These are phyloP conservation scores for Radiomyces spectabilis DNA, from an alignment of 192 early-diverging fungal species.

Conservation along the genomic window DNA sequence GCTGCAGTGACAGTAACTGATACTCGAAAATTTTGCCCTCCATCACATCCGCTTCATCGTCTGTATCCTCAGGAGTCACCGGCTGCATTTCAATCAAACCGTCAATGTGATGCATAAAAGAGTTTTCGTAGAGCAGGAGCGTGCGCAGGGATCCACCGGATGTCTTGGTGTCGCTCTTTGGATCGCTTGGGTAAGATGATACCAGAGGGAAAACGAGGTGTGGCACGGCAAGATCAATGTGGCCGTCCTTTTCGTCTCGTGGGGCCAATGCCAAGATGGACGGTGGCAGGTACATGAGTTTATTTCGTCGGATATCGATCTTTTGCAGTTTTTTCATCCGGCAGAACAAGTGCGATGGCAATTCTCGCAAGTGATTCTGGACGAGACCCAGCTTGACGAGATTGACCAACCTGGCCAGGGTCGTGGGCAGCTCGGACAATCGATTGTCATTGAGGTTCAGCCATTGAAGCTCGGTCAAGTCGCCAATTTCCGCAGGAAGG, in stretches of 20 bases:
- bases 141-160: conserved; percentile 10
- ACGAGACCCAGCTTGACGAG: conserved; percentile 41
- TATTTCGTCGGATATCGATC: conserved; percentile 35
- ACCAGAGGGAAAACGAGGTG: not conserved
- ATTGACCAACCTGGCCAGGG: conserved; percentile 27
- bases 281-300: conserved; percentile 30
- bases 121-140: conserved; percentile 1
- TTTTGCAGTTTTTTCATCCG: conserved; percentile 27
- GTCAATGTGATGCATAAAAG: conserved; percentile 1
- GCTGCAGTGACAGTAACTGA: no score
- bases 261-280: conserved; percentile 9
- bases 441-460: conserved; percentile 43
- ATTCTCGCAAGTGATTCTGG: conserved; percentile 28
- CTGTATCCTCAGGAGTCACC: not conserved
- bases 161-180: not conserved
- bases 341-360: conserved; percentile 25
- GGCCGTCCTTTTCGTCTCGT: not conserved
- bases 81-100: not conserved
- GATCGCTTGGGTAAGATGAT: not conserved
- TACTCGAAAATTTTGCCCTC: not conserved
- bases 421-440: conserved; percentile 19
- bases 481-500: conserved; percentile 29
- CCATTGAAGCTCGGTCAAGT: conserved; percentile 30
- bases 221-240: conserved; percentile 3
- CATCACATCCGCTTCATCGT: not conserved